Evolutionary conservation across 805 yeast genomes (phyloP).

Genomic region (Kluyveromyces starmeri): DNA sequence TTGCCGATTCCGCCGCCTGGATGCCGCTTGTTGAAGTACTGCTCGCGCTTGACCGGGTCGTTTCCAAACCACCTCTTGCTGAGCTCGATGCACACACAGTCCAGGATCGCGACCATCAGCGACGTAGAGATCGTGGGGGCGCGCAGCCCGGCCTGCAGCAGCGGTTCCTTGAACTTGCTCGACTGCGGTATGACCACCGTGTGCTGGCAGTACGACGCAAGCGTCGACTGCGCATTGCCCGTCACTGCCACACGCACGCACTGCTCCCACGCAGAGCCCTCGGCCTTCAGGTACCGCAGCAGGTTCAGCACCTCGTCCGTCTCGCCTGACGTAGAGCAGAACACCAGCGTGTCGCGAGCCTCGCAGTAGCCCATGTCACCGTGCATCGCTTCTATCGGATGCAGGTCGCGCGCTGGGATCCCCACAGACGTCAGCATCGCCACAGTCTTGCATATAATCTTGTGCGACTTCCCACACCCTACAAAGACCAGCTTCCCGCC

Average conservation of each 20-base stretch:
- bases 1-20: conserved; percentile 89
- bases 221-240: conserved; percentile 9
- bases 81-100: conserved; percentile 67
- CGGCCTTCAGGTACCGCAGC: conserved; percentile 11
- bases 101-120: conserved; percentile 64
- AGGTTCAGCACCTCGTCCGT: conserved; percentile 60
- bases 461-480: conserved; percentile 81
- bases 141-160: conserved; percentile 61
- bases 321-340: conserved; percentile 72
- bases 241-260: conserved; percentile 12
- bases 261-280: conserved; percentile 5
- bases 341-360: conserved; percentile 44
- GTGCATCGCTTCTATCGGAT: conserved; percentile 83
- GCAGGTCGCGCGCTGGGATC: conserved; percentile 56
- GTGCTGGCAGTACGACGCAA: conserved; percentile 30
- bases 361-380: conserved; percentile 77
- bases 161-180: conserved; percentile 42
- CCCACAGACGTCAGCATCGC: conserved; percentile 80
- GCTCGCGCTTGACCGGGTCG: conserved; percentile 45
- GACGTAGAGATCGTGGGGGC: conserved; percentile 88
- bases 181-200: conserved; percentile 31
- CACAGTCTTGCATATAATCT: conserved; percentile 67
- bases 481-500: conserved; percentile 63
- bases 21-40: conserved; percentile 60
- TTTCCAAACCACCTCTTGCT: conserved; percentile 50